Percentiles rank a stretch among this genome's conserved stretches.
phyloP scores from a whole-genome alignment of 768 basidiomycete genomes.

The Multifurca ochricompacta region DNA sequence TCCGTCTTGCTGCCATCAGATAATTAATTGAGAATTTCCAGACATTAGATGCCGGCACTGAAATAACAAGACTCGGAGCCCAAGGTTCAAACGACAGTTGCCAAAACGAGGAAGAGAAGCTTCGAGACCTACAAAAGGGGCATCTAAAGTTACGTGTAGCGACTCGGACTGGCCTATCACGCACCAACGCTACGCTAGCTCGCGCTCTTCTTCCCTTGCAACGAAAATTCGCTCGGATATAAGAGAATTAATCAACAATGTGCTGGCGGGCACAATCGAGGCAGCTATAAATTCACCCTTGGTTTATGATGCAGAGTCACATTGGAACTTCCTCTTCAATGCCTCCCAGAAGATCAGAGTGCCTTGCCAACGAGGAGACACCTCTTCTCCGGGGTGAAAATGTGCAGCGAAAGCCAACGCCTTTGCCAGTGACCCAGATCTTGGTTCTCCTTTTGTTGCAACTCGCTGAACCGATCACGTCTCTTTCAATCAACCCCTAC shows the following conservation, averaged over 20 bases:
- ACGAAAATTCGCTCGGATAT: constrained; percentile 2
- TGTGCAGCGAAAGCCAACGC: constrained; percentile 2
- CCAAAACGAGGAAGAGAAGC: neutral
- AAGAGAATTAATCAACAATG: neutral
- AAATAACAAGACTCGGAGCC: neutral
- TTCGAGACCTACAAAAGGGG: neutral
- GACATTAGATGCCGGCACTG: neutral
- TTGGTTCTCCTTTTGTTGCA: constrained; percentile 3
- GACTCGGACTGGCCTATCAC: neutral
- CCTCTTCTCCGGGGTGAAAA: neutral
- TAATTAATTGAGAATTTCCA: neutral
- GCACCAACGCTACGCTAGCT: neutral
- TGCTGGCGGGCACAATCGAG: constrained; percentile 4
- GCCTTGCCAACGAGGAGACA: constrained; percentile 1
- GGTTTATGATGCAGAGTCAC: constrained; percentile 18
- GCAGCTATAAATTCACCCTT: constrained; percentile 22
- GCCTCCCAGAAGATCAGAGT: neutral
- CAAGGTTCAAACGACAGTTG: neutral
- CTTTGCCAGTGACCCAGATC: constrained; percentile 7
- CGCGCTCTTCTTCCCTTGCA: neutral
- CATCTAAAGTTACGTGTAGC: constrained; percentile 3
- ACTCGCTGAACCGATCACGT: constrained; percentile 5
- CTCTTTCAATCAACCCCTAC: constrained; percentile 38
- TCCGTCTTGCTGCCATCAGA: neutral
- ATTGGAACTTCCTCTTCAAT: constrained; percentile 30